Evolutionary conservation across 2,329 filamentous ascomycete species (phyloP), one percentile per base, ranked within the genome.

Genomic region (Chaetomium strumarium): DNA sequence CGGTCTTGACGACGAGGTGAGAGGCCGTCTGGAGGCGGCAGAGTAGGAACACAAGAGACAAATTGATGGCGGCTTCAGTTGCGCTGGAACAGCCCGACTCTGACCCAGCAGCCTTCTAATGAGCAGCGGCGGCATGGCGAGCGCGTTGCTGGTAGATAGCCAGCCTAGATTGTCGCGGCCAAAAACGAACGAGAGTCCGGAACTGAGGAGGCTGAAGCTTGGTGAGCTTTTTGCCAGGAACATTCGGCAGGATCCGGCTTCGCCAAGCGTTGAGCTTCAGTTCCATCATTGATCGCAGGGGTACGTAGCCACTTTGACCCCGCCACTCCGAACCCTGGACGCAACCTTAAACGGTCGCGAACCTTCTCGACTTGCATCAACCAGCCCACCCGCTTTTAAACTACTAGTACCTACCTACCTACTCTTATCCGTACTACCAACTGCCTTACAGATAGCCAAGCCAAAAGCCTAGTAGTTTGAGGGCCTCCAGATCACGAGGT

Each of bases 21-120:
- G 49, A 44, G 49, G 45, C 37, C 47, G 56, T 34, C 38, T 40
- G n/a, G 62, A 46, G 13, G 60, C 46, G 5, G 34, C 2, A 8
- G 62, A 52, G 24, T 62, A 50, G 7, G 66, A 67, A 50, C 67
- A 69, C 43, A 68, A 64, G 30, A 68, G 57, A 50, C 67, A 68
- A 44, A 65, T 57, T 17, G 59, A 57, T 2, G 62, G 41, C 4
- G 51, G 33, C 5, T 46, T 52, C 9, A 33, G 45, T n/a, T 47
- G 29, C 16, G 44, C 30, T 29, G 41, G 51, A 14, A 58, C 44
- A 8, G 46, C 38, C 40, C 52, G 51, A 33, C 56, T 52, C 51
- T 60, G 59, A 45, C 56, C 51, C 46, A 62, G 53, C 24, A 57
- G 60, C 52, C 58, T 55, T 49, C 60, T 55, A 54, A 66, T 52